Percentiles rank a stretch among this genome's conserved stretches.
phyloP scores from a whole-genome alignment of 2,329 filamentous ascomycete species.

The Nemania sp. region DNA sequence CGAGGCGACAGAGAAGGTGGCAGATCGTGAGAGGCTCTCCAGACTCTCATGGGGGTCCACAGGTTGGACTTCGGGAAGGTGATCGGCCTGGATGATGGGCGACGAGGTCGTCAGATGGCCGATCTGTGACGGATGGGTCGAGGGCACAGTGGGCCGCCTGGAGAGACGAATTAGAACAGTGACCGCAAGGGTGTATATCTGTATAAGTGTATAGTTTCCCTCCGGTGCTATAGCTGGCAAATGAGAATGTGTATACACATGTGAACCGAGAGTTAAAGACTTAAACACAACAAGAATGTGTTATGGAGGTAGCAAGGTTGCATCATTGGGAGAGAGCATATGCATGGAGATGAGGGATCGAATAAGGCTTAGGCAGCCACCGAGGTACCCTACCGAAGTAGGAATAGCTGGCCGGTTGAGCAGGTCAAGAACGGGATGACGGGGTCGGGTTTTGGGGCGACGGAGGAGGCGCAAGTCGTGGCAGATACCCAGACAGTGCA shows the following conservation, averaged over 20 bases:
- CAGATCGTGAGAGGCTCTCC: conserved; percentile 42
- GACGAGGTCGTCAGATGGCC: conserved; percentile 72
- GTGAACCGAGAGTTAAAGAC: not conserved
- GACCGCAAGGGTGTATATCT: not conserved
- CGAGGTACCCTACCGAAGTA: not conserved
- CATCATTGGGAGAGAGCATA: conserved; percentile 1
- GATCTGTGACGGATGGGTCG: conserved; percentile 66
- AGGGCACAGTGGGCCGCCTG: conserved; percentile 54
- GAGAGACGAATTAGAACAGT: conserved; percentile 30
- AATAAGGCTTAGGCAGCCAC: conserved; percentile 4
- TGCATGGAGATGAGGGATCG: conserved; percentile 1
- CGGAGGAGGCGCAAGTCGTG: conserved; percentile 22
- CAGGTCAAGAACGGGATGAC: conserved; percentile 18
- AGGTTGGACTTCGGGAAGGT: conserved; percentile 51
- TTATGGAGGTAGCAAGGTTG: not conserved
- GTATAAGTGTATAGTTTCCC: not conserved
- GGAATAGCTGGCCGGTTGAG: not conserved
- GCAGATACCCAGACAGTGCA: not conserved
- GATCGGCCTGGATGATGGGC: conserved; percentile 64
- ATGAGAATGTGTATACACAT: conserved; percentile 2
- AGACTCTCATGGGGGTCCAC: conserved; percentile 41
- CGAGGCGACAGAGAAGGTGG: conserved; percentile 42
- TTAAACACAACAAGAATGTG: not conserved
- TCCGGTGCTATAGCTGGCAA: not conserved
- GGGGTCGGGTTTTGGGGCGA: conserved; percentile 9